Base-by-base conservation (phyloP, 768 basidiomycete species). In the Russula sp. region DNA sequence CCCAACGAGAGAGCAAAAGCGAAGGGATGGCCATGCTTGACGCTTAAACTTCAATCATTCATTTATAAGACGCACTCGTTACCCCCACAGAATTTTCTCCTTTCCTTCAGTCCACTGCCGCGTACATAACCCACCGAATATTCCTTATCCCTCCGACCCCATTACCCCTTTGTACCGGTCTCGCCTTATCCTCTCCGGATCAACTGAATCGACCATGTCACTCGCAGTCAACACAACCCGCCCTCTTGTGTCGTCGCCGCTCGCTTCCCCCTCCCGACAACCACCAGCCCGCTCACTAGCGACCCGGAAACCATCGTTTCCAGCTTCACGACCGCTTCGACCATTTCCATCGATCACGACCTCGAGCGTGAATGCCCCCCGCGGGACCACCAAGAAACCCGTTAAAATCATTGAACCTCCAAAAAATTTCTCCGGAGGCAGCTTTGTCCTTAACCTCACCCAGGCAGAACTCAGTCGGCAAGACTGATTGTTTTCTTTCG, bases 381-480 rank as follows among this genome's bases (percentile, higher is more conserved):
- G 48, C 5, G 57, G 60, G 10, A 14, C 57, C 6, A 74, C 70
- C 60, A 78, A 77, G 55, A 82, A 82, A 59, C 77, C 85, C 6
- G 78, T 85, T 18, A 93, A 93, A 71, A 78, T 92, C 71, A 91
- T 94, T 62, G 82, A 90, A 72, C 87, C 89, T 10, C 89, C 91
- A 32, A 79, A 84, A 70, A 84, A 88, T 72, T 84, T 83, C 74
- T 81, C 82, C 72, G 78, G 79, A 53, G 83, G 82, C 44, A 71
- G 73, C 59, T 93, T 91, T 69, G 78, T 87, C 64, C 83, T 94
- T 57, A 82, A 92, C 74, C 80, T 94, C 61, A 91, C 91, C 0
- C 91, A 91, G 72, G 89, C 84, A 8, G 91, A 94, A 73, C 80
- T 94, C 72, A 82, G 88, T 73, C 79, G 89, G 70, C 86, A 85